Base-by-base conservation (phyloP, 202 grass and related monocot genomes). In the Panicum virgatum region DNA sequence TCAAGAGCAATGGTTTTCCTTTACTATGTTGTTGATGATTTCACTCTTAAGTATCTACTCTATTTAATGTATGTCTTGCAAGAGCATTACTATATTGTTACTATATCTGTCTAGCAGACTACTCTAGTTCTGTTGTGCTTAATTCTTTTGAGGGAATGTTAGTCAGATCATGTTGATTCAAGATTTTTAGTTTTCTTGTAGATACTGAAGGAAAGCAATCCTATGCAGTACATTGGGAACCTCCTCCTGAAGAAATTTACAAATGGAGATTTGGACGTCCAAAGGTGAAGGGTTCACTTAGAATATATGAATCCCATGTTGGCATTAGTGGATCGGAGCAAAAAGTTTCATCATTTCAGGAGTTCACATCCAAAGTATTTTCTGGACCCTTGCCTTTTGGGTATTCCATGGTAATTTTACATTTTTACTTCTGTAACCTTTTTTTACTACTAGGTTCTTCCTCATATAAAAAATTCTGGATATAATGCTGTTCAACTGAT, bases 221-320 rank as follows among this genome's bases (percentile, higher is more conserved):
- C 12, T 98, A 85, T 85, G 95, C 95, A 53, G 90, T 98, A 73
- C 80, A 98, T 26, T 98, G 92, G 95, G 95, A 98, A 66, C 95
- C 92, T 73, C 88, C 92, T 84, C 90, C 92, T 65, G 84, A 89
- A 88, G 86, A 98, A 83, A 84, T 92, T 73, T 94, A 93, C 58
- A 88, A 90, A 65, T 98, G 95, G 95, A 98, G 65, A 77, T 86
- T 88, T 83, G 82, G 63, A 75, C 77, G 76, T 30, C 92, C 95
- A 15, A 93, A 93, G 86, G 44, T 91, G 66, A 94, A 98, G 68
- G 62, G 77, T 87, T 93, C 95, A 56, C 92, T 94, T 81, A 88
- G 88, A 86, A 98, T 98, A 82, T 98, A 98, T 61, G 92, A 98
- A 83, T 98, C 88, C 12, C 92, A 98, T 91, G 77, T 98, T 84